Evolutionary conservation across 2,329 filamentous ascomycete genomes (phyloP).

Genomic region (Xylariomycetidae sp.): DNA sequence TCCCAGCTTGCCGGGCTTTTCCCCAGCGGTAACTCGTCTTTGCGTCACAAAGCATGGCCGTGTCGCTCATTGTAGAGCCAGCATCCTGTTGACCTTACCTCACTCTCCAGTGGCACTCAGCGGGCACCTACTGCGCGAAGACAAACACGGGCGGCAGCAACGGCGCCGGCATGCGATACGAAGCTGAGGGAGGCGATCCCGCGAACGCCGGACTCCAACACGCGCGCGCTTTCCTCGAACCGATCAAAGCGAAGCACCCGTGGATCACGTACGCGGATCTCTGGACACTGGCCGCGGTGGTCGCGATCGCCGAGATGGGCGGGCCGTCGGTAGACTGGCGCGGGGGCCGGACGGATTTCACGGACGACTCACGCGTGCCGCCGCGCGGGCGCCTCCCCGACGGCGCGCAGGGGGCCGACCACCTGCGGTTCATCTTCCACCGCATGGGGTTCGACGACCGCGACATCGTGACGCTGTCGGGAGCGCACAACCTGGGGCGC

Average conservation of each 20-base stretch:
- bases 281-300: constrained; percentile 56
- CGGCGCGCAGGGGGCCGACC: constrained; percentile 67
- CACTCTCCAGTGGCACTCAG: constrained; percentile 60
- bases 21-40: too few species aligned
- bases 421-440: constrained; percentile 83
- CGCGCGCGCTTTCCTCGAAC: constrained; percentile 58
- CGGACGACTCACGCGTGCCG: constrained; percentile 54
- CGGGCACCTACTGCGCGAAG: constrained; percentile 54
- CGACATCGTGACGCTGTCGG: constrained; percentile 85
- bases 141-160: constrained; percentile 59
- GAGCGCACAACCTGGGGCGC: constrained; percentile 79
- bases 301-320: constrained; percentile 54
- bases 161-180: constrained; percentile 61
- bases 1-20: too few species aligned
- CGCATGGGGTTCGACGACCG: constrained; percentile 96
- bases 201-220: constrained; percentile 60
- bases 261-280: constrained; percentile 63
- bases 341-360: constrained; percentile 54
- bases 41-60: too few species aligned
- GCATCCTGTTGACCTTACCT: too few species aligned
- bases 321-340: constrained; percentile 52
- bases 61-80: too few species aligned
- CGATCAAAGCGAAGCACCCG: constrained; percentile 50
- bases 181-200: constrained; percentile 57
- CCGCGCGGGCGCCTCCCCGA: constrained; percentile 63